Conservation (phyloP, 176 grass and related monocot species). For the Avena eriantha region DNA sequence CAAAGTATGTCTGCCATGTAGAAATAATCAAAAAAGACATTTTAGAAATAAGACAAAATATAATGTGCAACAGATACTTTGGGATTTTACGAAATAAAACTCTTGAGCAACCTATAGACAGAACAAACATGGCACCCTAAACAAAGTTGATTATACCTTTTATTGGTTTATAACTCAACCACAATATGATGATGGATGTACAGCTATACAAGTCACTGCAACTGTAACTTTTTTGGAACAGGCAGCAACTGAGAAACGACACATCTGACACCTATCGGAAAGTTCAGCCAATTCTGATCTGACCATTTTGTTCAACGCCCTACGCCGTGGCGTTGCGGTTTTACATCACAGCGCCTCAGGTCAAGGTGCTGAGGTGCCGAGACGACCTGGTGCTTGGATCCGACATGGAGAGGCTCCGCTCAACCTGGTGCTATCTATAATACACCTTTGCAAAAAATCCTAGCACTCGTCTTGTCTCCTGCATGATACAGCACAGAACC, state of each 20-base stretch:
- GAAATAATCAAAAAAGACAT: background rate
- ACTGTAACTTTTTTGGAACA: background rate
- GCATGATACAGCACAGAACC: background rate
- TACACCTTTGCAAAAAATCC: background rate
- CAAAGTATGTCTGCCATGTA: conserved; percentile 69
- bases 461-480: background rate
- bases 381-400: too few relatives aligned
- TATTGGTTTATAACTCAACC: conserved; percentile 8
- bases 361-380: too few relatives aligned
- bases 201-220: conserved; percentile 17
- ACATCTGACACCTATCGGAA: too few relatives aligned
- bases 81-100: conserved; percentile 8
- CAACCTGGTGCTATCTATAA: too few relatives aligned
- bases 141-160: background rate
- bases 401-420: too few relatives aligned
- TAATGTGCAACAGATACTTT: background rate
- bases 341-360: too few relatives aligned
- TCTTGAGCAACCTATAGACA: background rate
- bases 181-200: background rate
- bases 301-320: too few relatives aligned
- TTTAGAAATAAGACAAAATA: conserved; percentile 30
- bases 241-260: too few relatives aligned
- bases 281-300: too few relatives aligned
- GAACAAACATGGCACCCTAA: conserved; percentile 2
- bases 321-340: too few relatives aligned